phyloP scores from a whole-genome alignment of 1,284 basidiomycete genomes.

The Leccinum pachyderme region DNA sequence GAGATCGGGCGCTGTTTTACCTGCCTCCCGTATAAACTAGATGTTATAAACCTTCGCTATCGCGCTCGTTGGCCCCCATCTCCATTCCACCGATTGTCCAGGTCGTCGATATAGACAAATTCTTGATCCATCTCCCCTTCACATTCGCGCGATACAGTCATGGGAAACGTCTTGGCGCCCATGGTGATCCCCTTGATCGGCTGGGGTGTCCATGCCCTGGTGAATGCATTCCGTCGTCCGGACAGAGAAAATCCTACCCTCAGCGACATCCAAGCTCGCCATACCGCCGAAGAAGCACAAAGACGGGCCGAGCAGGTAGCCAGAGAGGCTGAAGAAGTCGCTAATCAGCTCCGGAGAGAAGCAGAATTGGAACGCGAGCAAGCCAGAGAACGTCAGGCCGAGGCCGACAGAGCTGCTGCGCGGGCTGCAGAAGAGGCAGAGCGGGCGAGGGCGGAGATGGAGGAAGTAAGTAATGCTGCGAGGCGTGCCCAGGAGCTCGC shows the following conservation, averaged over 20 bases:
- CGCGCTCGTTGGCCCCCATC: no score
- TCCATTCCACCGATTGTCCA: no score
- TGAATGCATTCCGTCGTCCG: neutral
- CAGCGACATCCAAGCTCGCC: neutral
- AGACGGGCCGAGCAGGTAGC: neutral
- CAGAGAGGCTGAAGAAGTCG: neutral
- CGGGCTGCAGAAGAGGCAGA: neutral
- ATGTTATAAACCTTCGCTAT: neutral
- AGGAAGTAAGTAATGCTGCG: neutral
- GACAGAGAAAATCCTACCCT: neutral
- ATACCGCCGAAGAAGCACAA: neutral
- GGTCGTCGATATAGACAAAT: no score
- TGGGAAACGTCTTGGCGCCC: neutral
- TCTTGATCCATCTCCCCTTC: neutral
- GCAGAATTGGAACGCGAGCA: neutral
- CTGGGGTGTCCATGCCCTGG: neutral
- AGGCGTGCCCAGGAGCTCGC: neutral
- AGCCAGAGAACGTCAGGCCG: neutral
- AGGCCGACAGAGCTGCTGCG: neutral
- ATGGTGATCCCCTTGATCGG: neutral
- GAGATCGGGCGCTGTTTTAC: neutral
- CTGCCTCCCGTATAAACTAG: no score
- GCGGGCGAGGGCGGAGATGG: neutral
- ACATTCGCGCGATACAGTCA: no score
- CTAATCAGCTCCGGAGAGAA: neutral